phyloP scores from a whole-genome alignment of 164 flowering plant species.

The Vitis cinerea region DNA sequence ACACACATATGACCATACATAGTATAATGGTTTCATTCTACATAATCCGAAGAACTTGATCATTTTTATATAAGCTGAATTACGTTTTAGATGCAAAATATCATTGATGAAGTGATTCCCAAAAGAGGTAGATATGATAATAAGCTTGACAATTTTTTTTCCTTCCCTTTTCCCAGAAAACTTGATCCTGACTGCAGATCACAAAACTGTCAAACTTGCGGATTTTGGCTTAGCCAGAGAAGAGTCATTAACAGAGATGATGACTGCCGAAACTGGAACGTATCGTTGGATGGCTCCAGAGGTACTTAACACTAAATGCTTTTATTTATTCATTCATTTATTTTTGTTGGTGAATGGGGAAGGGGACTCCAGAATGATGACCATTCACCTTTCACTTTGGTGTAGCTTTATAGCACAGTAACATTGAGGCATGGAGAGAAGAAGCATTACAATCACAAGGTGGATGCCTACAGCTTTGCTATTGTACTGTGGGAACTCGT shows the following conservation, averaged over 20 bases:
- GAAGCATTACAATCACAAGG: conserved; percentile 94
- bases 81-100: too few relatives aligned
- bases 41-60: too few relatives aligned
- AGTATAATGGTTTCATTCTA: neutral
- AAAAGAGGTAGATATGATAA: neutral
- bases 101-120: neutral
- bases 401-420: conserved; percentile 92
- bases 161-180: conserved; percentile 51
- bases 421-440: conserved; percentile 94
- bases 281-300: conserved; percentile 99
- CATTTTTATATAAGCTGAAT: too few relatives aligned
- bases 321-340: neutral
- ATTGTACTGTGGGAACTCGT: conserved; percentile 94
- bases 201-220: conserved; percentile 78
- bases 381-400: conserved; percentile 1
- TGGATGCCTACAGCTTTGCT: conserved; percentile 93
- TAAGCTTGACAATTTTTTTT: neutral
- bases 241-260: conserved; percentile 92
- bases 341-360: neutral
- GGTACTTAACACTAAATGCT: conserved; percentile 34
- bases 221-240: conserved; percentile 97
- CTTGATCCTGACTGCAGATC: conserved; percentile 82
- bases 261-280: conserved; percentile 97
- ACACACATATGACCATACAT: too few relatives aligned
- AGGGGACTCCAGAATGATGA: neutral